phyloP scores from a whole-genome alignment of 2,329 filamentous ascomycete species.

The Venturia asperata region DNA sequence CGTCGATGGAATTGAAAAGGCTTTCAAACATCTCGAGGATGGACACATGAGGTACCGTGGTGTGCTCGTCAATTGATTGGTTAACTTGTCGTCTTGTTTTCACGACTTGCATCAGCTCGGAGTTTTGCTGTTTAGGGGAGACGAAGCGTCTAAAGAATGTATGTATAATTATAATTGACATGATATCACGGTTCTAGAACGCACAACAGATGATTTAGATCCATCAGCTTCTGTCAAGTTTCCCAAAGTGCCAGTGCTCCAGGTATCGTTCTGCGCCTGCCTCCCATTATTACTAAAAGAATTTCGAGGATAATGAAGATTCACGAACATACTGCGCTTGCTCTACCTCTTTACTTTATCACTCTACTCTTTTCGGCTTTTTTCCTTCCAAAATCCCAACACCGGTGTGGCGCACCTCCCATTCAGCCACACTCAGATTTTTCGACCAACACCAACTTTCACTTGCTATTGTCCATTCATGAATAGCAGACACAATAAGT shows the following conservation, averaged over 20 bases:
- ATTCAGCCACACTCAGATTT: background rate
- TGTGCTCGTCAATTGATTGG: slow-evolving; percentile 27
- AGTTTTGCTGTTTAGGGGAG: background rate
- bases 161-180: background rate
- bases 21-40: slow-evolving; percentile 35
- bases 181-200: background rate
- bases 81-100: slow-evolving; percentile 20
- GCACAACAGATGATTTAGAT: background rate
- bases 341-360: no score
- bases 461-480: background rate
- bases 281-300: no score
- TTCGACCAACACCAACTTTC: background rate
- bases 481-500: background rate
- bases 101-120: slow-evolving; percentile 4
- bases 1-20: slow-evolving; percentile 34
- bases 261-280: background rate
- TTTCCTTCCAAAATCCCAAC: background rate
- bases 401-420: background rate
- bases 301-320: no score
- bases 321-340: no score
- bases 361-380: no score
- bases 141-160: background rate
- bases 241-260: background rate
- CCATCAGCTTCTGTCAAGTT: background rate
- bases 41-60: slow-evolving; percentile 42